Evolutionary conservation across 1,139 yeast species (phyloP).

Genomic region (Suhomyces ambrosiae): DNA sequence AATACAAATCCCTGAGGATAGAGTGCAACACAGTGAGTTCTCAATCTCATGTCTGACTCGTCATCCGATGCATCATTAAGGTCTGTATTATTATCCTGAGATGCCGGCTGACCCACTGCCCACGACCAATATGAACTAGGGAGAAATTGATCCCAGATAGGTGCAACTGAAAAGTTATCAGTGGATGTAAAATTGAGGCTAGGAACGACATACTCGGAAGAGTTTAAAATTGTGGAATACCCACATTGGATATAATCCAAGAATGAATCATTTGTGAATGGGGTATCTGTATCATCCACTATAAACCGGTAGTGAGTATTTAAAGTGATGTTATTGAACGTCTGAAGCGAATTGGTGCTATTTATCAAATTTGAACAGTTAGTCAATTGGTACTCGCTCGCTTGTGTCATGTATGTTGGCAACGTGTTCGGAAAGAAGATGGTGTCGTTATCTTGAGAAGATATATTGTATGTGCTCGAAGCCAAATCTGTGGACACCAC

Average conservation of each 20-base stretch:
- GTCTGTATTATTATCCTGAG: constrained; percentile 16
- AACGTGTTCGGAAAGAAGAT: constrained; percentile 22
- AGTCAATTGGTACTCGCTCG: constrained; percentile 10
- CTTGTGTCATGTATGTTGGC: constrained; percentile 11
- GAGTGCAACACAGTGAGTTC: constrained; percentile 64
- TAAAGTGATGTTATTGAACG: constrained; percentile 23
- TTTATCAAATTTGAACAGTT: constrained; percentile 15
- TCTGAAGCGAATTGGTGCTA: constrained; percentile 14
- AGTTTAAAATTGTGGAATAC: constrained; percentile 57
- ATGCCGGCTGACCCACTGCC: constrained; percentile 59
- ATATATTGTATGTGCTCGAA: constrained; percentile 24
- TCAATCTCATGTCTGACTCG: constrained; percentile 30
- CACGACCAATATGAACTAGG: constrained; percentile 67
- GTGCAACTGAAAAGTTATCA: constrained; percentile 2
- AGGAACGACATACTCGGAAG: constrained; percentile 23
- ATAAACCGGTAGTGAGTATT: constrained; percentile 42
- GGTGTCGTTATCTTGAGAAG: constrained; percentile 21
- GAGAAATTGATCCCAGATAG: constrained; percentile 19
- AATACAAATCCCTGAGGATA: constrained; percentile 55
- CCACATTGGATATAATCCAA: constrained; percentile 53
- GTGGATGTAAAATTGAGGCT: constrained; percentile 15
- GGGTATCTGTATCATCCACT: constrained; percentile 30
- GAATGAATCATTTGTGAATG: constrained; percentile 37
- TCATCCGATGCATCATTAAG: constrained; percentile 8
- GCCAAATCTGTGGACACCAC: constrained; percentile 32